Conservation (phyloP, 805 yeast species). For the Candida fluviatilis region DNA sequence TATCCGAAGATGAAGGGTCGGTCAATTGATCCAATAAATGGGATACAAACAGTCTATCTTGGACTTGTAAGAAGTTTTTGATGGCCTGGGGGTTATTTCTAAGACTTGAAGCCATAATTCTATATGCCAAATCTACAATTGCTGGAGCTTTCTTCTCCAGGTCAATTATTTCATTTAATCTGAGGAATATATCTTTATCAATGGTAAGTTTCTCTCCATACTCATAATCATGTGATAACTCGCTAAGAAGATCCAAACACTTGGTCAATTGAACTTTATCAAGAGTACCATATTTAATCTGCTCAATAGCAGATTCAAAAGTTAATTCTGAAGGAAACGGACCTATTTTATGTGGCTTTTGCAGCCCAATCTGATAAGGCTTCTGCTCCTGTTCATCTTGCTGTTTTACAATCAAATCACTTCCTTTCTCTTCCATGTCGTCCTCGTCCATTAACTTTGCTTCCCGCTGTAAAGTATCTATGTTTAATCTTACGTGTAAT, state of each 20-base stretch:
- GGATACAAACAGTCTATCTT: conserved; percentile 14
- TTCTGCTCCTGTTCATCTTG: not conserved
- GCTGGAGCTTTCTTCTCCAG: conserved; percentile 6
- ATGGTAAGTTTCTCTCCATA: conserved; percentile 50
- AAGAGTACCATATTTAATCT: conserved; percentile 8
- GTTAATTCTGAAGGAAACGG: not conserved
- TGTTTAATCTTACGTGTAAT: conserved; percentile 65
- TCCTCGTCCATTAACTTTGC: conserved; percentile 55
- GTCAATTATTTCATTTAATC: conserved; percentile 22
- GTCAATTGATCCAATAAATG: conserved; percentile 18
- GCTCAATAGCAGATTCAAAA: conserved; percentile 8
- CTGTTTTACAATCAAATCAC: not conserved
- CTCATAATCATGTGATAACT: conserved; percentile 64
- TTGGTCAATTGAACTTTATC: conserved; percentile 16
- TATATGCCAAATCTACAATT: conserved; percentile 50
- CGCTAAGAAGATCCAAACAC: conserved; percentile 46
- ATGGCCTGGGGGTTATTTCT: conserved; percentile 71
- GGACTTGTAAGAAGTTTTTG: conserved; percentile 26
- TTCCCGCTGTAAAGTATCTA: conserved; percentile 66
- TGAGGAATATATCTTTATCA: conserved; percentile 25
- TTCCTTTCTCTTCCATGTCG: conserved; percentile 7
- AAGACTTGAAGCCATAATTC: conserved; percentile 62
- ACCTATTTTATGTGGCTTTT: not conserved
- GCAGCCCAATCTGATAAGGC: too few species aligned
- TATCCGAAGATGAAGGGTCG: conserved; percentile 15